Percentiles rank a stretch among this genome's conserved stretches.
These are phyloP conservation scores for Penicillium occitanis DNA, from an alignment of 2,329 filamentous ascomycete genomes.

Conservation along the genomic window DNA sequence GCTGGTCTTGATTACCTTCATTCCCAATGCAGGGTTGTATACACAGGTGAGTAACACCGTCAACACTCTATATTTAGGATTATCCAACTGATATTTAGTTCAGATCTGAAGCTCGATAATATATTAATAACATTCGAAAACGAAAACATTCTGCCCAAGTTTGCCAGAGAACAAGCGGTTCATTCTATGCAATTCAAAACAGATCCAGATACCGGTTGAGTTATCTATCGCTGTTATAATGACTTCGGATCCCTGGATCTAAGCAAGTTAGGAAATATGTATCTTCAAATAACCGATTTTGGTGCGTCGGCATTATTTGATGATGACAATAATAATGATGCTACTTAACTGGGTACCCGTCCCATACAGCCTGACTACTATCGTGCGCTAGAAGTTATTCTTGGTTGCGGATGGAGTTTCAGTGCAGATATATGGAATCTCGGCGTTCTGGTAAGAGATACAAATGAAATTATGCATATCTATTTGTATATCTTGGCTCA, in stretches of 20 bases:
- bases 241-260: conserved; percentile 34
- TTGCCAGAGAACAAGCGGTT: conserved; percentile 31
- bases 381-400: conserved; percentile 30
- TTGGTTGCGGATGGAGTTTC: conserved; percentile 17
- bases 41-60: neutral
- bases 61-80: neutral
- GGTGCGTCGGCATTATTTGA: conserved; percentile 27
- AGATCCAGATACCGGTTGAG: conserved; percentile 34
- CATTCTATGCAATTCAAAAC: conserved; percentile 41
- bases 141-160: conserved; percentile 23
- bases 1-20: conserved; percentile 28
- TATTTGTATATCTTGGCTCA: neutral
- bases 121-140: conserved; percentile 47
- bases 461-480: neutral
- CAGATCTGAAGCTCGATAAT: conserved; percentile 50
- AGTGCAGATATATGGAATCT: conserved; percentile 34
- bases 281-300: conserved; percentile 39
- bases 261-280: conserved; percentile 24
- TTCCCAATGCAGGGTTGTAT: neutral
- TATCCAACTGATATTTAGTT: conserved; percentile 1
- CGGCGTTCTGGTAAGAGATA: conserved; percentile 30
- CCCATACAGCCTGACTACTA: conserved; percentile 30
- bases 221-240: conserved; percentile 37
- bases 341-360: conserved; percentile 35
- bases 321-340: neutral